Conservation (phyloP, 495 filamentous ascomycete genomes). For the Daldinia vernicosa region DNA sequence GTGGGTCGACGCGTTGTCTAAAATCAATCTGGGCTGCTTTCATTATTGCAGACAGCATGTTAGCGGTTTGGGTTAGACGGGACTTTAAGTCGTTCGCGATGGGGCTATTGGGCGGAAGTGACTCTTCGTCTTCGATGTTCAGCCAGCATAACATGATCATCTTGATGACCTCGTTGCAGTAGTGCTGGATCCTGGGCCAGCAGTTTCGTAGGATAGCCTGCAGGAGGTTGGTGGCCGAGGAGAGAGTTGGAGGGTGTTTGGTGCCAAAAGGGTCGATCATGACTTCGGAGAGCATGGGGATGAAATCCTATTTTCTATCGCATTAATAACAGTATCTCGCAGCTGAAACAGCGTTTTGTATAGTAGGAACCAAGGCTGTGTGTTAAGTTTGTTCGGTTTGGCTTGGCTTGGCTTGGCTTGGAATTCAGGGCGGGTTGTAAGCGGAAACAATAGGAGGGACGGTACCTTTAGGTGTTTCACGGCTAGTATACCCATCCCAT, state of each 20-base stretch:
- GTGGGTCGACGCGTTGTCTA: conserved; percentile 43
- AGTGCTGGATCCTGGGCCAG: conserved; percentile 76
- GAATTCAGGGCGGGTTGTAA: neutral
- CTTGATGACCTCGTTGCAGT: conserved; percentile 74
- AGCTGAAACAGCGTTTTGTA: conserved; percentile 13
- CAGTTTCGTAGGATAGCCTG: conserved; percentile 69
- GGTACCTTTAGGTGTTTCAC: conserved; percentile 77
- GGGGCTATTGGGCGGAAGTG: conserved; percentile 15
- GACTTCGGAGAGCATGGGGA: conserved; percentile 72
- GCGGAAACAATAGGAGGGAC: neutral
- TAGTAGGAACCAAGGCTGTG: neutral
- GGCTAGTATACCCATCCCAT: conserved; percentile 70
- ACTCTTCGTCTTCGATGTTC: conserved; percentile 60
- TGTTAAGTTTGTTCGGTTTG: neutral
- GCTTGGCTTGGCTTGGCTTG: neutral
- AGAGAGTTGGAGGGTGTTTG: conserved; percentile 63
- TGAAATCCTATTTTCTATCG: conserved; percentile 59
- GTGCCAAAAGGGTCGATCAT: conserved; percentile 76
- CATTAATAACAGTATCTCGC: conserved; percentile 1
- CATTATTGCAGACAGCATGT: conserved; percentile 46
- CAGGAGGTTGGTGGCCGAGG: conserved; percentile 61
- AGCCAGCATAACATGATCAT: conserved; percentile 74
- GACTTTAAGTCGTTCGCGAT: conserved; percentile 50
- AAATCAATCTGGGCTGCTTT: conserved; percentile 44
- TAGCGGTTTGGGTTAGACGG: conserved; percentile 55